Conservation (phyloP, 2,329 filamentous ascomycete genomes). For the Madurella fahalii region DNA sequence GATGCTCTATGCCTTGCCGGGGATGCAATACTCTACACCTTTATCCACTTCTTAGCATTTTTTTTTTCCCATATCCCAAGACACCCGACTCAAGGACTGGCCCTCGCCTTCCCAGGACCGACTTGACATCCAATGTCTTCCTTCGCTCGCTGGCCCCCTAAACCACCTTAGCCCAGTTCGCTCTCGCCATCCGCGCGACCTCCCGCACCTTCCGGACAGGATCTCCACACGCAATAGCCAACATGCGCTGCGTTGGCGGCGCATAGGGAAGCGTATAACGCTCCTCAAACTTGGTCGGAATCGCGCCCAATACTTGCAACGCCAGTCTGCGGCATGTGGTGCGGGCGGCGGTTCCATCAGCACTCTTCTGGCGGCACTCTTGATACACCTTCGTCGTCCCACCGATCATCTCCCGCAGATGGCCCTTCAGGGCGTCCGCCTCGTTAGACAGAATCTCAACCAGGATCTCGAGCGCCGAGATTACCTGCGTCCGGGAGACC, state of each 20-base stretch:
- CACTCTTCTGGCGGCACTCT: conserved; percentile 21
- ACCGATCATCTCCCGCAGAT: conserved; percentile 47
- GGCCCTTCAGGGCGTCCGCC: conserved; percentile 42
- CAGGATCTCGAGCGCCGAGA: conserved; percentile 47
- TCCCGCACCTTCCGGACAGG: conserved; percentile 49
- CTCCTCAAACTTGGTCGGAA: conserved; percentile 48
- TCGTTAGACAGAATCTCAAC: conserved; percentile 45
- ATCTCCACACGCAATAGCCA: conserved; percentile 52
- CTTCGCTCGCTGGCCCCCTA: conserved; percentile 21
- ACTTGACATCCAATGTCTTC: background rate
- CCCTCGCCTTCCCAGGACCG: background rate
- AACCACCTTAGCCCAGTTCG: conserved; percentile 42
- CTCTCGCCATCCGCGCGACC: conserved; percentile 45
- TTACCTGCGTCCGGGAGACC: conserved; percentile 35
- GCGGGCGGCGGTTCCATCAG: background rate
- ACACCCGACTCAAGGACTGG: background rate
- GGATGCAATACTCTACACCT: background rate
- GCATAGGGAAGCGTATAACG: conserved; percentile 43
- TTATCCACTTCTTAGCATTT: background rate
- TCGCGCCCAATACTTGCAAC: conserved; percentile 44
- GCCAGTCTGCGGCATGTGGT: conserved; percentile 42
- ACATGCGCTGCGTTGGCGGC: conserved; percentile 42
- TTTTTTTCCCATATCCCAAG: background rate
- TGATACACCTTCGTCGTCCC: conserved; percentile 39
- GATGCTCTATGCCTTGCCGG: background rate